Base-by-base conservation (phyloP, 2,329 filamentous ascomycete species). In the Emydomyces testavorans region DNA sequence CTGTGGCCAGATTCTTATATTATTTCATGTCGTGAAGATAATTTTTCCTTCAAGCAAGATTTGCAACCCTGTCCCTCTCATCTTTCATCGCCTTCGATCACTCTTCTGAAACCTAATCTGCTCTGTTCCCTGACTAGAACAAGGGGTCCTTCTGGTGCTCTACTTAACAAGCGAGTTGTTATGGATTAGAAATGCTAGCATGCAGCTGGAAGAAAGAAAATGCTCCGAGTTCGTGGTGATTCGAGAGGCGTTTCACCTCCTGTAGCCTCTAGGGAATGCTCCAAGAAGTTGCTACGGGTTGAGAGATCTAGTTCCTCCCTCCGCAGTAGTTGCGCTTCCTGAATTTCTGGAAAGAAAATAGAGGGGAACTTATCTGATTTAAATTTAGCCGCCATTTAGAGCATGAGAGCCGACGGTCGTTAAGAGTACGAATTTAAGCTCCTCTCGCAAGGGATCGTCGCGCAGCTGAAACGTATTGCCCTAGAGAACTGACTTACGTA, bases 61-160 rank as follows among this genome's bases (percentile, higher is more conserved):
- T n/a, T n/a, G n/a, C n/a, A n/a, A n/a, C n/a, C n/a, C n/a, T n/a
- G n/a, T n/a, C 23, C 32, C 24, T 38, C 15, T 34, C 35, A 23
- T 29, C 28, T 32, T 24, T 36, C 32, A 28, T 20, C 36, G n/a
- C 36, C 35, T 47, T 47, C 45, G 28, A 34, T 28, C 24, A 39
- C 8, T 34, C 26, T 39, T 40, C 45, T 47, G 45, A 47, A 47
- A 47, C 45, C 45, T 47, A 47, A 38, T 37, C 15, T 28, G 42
- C 28, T 28, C 31, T 45, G 29, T 36, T 45, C 41, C 41, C 31
- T 45, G 41, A 28, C 13, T 20, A 43, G 10, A 20, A 28, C 41
- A 44, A 36, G 41, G 40, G 40, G 16, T 18, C 6, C 38, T 29
- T 41, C 21, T 41, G 39, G 23, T 41, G 24, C 23, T 24, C 20